phyloP scores from a whole-genome alignment of 495 filamentous ascomycete genomes.

The Evernia prunastri region DNA sequence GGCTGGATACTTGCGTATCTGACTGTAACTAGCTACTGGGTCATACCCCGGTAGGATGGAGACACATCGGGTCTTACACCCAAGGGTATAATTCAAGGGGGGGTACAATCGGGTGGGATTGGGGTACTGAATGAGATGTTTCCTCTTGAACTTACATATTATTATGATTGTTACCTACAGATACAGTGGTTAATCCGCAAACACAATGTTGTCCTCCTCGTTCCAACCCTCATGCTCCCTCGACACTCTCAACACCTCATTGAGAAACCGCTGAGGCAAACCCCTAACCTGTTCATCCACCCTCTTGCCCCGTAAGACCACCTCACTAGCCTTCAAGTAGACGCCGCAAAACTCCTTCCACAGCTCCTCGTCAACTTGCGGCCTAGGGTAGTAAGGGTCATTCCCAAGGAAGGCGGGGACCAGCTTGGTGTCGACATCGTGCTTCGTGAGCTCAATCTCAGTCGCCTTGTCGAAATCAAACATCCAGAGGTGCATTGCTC shows the following conservation, averaged over 20 bases:
- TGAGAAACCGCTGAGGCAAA: conserved; percentile 18
- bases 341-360: conserved; percentile 33
- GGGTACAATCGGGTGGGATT: too few relatives aligned
- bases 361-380: conserved; percentile 27
- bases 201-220: conserved; percentile 19
- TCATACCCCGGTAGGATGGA: too few relatives aligned
- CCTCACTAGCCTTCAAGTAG: conserved; percentile 19
- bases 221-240: conserved; percentile 20
- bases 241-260: conserved; percentile 12
- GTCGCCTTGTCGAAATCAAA: conserved; percentile 43
- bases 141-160: too few relatives aligned
- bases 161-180: too few relatives aligned
- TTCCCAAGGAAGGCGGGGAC: conserved; percentile 35
- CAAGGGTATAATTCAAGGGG: too few relatives aligned
- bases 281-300: conserved; percentile 1
- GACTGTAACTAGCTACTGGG: too few relatives aligned
- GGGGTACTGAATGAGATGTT: too few relatives aligned
- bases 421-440: conserved; percentile 32
- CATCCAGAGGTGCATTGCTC: conserved; percentile 35
- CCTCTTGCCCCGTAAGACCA: conserved; percentile 1
- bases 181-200: conserved; percentile 8
- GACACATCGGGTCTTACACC: too few relatives aligned
- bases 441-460: conserved; percentile 29
- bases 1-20: too few relatives aligned
- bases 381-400: conserved; percentile 40